These are phyloP conservation scores for Teratosphaeria epicoccoides DNA, from an alignment of 2,329 filamentous ascomycete genomes.

Conservation along the genomic window DNA sequence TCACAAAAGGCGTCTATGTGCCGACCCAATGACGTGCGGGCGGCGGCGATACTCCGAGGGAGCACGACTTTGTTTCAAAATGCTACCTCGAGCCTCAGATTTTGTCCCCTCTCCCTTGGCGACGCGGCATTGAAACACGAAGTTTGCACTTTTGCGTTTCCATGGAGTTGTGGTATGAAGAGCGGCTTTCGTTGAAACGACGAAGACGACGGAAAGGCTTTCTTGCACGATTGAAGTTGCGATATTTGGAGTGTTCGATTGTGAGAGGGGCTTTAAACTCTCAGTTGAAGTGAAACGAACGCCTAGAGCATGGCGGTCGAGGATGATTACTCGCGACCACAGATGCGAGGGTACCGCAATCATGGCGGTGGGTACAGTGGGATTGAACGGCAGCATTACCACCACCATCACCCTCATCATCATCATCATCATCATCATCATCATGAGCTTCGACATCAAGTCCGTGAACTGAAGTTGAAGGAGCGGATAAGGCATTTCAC, in stretches of 20 bases:
- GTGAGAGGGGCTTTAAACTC: too few relatives aligned
- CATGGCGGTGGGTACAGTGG: not conserved
- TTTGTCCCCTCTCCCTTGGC: too few relatives aligned
- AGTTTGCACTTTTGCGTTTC: too few relatives aligned
- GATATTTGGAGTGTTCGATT: not conserved
- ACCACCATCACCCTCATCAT: not conserved
- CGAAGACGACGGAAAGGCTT: not conserved
- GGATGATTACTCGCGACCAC: not conserved
- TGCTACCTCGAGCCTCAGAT: too few relatives aligned
- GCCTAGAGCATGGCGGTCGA: not conserved
- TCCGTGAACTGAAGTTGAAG: constrained; percentile 36
- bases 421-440: not conserved
- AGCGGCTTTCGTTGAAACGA: not conserved
- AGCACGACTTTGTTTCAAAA: too few relatives aligned
- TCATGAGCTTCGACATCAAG: constrained; percentile 5
- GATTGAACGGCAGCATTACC: not conserved
- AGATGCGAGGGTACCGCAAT: not conserved
- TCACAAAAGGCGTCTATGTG: too few relatives aligned
- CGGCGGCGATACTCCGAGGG: too few relatives aligned
- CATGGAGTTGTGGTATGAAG: not conserved
- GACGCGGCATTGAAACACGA: too few relatives aligned
- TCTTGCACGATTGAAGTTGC: too few relatives aligned
- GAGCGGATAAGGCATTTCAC: constrained; percentile 52
- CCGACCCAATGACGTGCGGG: not conserved
- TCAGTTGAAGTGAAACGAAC: too few relatives aligned